Evolutionary conservation across 202 grass and related monocot species (phyloP).

Genomic region (Elaeis oleifera): DNA sequence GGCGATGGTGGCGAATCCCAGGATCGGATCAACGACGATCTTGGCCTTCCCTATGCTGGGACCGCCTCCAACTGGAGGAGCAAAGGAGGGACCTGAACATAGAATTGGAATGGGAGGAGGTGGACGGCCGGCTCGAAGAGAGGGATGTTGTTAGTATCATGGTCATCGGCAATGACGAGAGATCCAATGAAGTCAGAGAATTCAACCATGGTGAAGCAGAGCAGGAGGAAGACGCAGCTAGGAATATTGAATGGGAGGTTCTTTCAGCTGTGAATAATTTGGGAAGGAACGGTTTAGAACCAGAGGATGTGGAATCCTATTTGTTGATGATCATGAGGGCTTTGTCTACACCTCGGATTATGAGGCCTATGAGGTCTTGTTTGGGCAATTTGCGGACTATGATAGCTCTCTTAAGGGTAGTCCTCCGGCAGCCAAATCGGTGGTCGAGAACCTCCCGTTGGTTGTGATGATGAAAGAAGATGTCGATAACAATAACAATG

Average conservation of each 20-base stretch:
- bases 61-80: slow-evolving; percentile 11
- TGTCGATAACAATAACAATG: slow-evolving; percentile 6
- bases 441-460: slow-evolving; percentile 14
- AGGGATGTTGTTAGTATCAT: slow-evolving; percentile 8
- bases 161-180: not conserved
- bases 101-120: slow-evolving; percentile 28
- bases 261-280: slow-evolving; percentile 15
- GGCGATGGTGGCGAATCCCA: not conserved
- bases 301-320: slow-evolving; percentile 15
- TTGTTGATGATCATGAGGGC: slow-evolving; percentile 23
- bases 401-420: slow-evolving; percentile 14
- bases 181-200: slow-evolving; percentile 11
- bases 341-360: slow-evolving; percentile 11
- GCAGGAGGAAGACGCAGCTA: not conserved
- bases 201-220: not conserved
- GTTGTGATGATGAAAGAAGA: slow-evolving; percentile 6
- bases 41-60: slow-evolving; percentile 11
- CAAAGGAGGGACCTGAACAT: slow-evolving; percentile 13
- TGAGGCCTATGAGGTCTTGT: slow-evolving; percentile 23
- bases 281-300: slow-evolving; percentile 1
- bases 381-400: slow-evolving; percentile 14
- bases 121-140: slow-evolving; percentile 13
- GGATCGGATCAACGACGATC: not conserved
- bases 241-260: slow-evolving; percentile 20
- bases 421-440: slow-evolving; percentile 20